Conservation (phyloP, 345 rosid species). For the Eucalyptus pauciflora region DNA sequence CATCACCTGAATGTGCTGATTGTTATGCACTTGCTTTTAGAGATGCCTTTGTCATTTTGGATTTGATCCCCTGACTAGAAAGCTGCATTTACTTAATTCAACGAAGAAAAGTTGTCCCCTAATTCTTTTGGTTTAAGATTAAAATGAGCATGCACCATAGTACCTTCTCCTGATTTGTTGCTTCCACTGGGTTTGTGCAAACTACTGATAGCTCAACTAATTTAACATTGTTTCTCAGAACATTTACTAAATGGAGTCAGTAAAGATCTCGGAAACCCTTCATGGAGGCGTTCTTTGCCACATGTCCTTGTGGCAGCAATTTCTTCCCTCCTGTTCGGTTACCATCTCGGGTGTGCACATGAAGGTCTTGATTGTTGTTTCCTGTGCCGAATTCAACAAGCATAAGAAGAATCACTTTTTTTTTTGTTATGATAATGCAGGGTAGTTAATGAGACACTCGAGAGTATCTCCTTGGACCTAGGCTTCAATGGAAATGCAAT, state of each 20-base stretch:
- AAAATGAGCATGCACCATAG: not conserved
- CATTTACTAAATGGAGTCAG: constrained; percentile 33
- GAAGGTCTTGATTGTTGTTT: not conserved
- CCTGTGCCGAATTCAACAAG: not conserved
- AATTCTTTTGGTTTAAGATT: not conserved
- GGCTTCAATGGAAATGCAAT: constrained; percentile 73
- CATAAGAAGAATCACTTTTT: not conserved
- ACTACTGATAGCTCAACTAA: not conserved
- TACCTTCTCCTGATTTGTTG: not conserved
- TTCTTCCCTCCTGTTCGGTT: constrained; percentile 75
- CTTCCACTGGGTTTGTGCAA: not conserved
- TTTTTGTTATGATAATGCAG: constrained; percentile 25
- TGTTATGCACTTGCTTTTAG: not conserved
- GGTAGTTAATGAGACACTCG: constrained; percentile 87
- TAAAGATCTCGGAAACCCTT: constrained; percentile 58
- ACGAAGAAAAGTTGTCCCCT: not conserved
- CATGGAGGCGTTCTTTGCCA: constrained; percentile 74
- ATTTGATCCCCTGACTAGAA: not conserved
- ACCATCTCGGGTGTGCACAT: constrained; percentile 70
- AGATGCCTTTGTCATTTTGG: not conserved
- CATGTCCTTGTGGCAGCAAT: constrained; percentile 71
- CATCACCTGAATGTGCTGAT: not conserved
- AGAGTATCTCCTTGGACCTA: constrained; percentile 81
- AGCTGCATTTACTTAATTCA: not conserved
- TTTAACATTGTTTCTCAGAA: constrained; percentile 21